These are phyloP conservation scores for Aspergillus phoenicis DNA, from an alignment of 2,329 filamentous ascomycete species.

Conservation along the genomic window DNA sequence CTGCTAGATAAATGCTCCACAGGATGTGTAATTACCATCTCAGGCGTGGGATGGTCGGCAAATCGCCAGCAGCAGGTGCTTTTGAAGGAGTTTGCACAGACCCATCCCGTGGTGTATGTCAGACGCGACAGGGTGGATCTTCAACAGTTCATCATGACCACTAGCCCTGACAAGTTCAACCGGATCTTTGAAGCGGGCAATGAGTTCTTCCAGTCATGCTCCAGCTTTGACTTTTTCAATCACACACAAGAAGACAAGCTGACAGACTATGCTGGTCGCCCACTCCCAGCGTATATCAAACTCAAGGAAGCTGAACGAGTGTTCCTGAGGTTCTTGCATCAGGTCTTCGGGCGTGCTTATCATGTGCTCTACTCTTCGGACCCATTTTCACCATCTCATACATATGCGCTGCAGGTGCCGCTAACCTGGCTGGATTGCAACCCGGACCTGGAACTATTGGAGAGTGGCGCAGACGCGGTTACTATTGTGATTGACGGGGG, in stretches of 20 bases:
- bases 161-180: constrained; percentile 22
- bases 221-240: constrained; percentile 21
- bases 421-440: background rate
- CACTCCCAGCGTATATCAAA: background rate
- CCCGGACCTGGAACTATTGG: background rate
- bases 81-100: constrained; percentile 61
- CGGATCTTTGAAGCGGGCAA: constrained; percentile 21
- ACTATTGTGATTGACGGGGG: background rate
- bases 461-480: background rate
- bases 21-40: constrained; percentile 67
- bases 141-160: constrained; percentile 23
- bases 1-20: constrained; percentile 50
- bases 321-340: background rate
- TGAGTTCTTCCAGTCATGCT: constrained; percentile 39
- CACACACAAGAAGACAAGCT: background rate
- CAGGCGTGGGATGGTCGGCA: constrained; percentile 68
- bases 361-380: background rate
- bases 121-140: constrained; percentile 45
- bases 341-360: background rate
- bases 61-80: constrained; percentile 45
- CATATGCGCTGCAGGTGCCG: background rate
- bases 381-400: background rate
- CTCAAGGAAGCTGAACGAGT: background rate
- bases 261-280: background rate
- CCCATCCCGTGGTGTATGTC: constrained; percentile 68